Conservation (phyloP, 2,329 filamentous ascomycete species). For the Berkeleyomyces rouxiae region DNA sequence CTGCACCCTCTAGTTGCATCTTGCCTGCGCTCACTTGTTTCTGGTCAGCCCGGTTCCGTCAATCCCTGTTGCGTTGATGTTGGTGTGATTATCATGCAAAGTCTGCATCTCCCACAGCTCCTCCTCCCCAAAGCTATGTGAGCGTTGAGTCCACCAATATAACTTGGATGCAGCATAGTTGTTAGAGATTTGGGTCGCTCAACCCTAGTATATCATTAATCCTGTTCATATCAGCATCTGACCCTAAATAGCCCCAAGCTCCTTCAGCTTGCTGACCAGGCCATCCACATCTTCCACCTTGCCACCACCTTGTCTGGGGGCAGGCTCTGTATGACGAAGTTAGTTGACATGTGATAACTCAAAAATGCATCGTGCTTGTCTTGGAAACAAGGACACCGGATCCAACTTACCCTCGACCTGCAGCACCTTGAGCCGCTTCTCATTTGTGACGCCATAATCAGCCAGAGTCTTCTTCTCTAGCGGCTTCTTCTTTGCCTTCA, state of each 20-base stretch:
- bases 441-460: slow-evolving; percentile 64
- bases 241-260: slow-evolving; percentile 68
- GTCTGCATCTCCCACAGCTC: background rate
- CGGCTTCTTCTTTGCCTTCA: slow-evolving; percentile 99
- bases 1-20: background rate
- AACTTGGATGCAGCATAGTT: background rate
- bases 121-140: background rate
- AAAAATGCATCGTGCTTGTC: slow-evolving; percentile 2
- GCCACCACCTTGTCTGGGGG: slow-evolving; percentile 73
- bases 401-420: slow-evolving; percentile 60
- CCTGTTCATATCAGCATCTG: background rate
- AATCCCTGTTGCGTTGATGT: background rate
- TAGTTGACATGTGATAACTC: slow-evolving; percentile 10
- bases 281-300: slow-evolving; percentile 97
- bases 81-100: background rate
- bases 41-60: background rate
- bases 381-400: background rate
- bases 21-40: background rate
- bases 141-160: background rate
- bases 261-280: slow-evolving; percentile 86
- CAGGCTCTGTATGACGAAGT: slow-evolving; percentile 44
- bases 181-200: background rate
- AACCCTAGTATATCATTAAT: background rate
- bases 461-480: slow-evolving; percentile 76
- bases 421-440: slow-evolving; percentile 67